Evolutionary conservation across 176 grass and related monocot species (phyloP), one percentile per base, ranked within the genome.

Genomic region (Oryza longistaminata): DNA sequence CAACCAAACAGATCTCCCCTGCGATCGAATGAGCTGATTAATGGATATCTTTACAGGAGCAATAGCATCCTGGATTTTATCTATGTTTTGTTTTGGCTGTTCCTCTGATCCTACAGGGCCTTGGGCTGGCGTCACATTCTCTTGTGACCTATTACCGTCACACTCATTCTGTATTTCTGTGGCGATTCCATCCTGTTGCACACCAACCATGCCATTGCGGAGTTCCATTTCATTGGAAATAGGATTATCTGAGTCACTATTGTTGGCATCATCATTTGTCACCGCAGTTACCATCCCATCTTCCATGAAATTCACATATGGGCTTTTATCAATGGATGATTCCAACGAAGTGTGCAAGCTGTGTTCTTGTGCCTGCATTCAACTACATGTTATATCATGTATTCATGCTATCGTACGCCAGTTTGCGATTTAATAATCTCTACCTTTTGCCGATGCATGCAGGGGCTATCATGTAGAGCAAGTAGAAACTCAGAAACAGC

Each of bases 271-370:
- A 84, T 88, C 92, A 70, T 90, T 83, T 65, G 66, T 84, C 21
- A 88, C 88, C 46, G 93, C 89, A 86, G 90, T 83, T 83, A 95
- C 88, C 89, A 95, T 90, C 85, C 96, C 91, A 55, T 98, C 86
- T 86, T 87, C 91, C 86, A 82, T 90, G 77, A 98, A 82, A 83
- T 93, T 98, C 5, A 95, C 85, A 90, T 95, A 98, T 16, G 96
- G 96, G 42, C 85, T 91, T 61, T 94, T 91, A 71, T 94, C 91
- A 6, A 94, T 94, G 42, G 91, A 85, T 9, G 89, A 94, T 82
- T 90, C 93, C 45, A 95, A 12, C 11, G 71, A 85, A 86, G 86
- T 77, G 68, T 89, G 93, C 74, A 90, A 75, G 26, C 60, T 83
- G 44, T 49, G 85, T 66, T 66, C 76, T 73, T 77, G 74, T 69